Evolutionary conservation across 257 asterid genomes (phyloP), one percentile per base, ranked within the genome.

Genomic region (Ehretia macrophylla): DNA sequence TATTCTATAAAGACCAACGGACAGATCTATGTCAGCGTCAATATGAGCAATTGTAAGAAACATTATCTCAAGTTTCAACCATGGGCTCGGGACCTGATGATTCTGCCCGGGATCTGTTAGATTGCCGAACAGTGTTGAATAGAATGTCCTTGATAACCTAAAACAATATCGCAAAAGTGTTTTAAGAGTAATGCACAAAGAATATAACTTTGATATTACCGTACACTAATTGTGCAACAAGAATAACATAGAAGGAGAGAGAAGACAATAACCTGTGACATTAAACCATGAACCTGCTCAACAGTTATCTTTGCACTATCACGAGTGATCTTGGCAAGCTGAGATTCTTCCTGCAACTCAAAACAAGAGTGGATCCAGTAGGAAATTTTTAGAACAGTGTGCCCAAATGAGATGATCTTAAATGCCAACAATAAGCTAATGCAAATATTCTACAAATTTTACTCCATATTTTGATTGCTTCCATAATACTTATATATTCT

Each of bases 201-300:
- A 71, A n/a, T n/a, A n/a, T n/a, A n/a, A n/a, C n/a, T n/a, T n/a
- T n/a, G n/a, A n/a, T n/a, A n/a, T n/a, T n/a, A n/a, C n/a, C n/a
- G n/a, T n/a, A n/a, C n/a, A n/a, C n/a, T n/a, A n/a, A n/a, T n/a
- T n/a, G n/a, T n/a, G n/a, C n/a, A n/a, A n/a, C n/a, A n/a, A n/a
- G n/a, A n/a, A n/a, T n/a, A n/a, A n/a, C n/a, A n/a, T n/a, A n/a
- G n/a, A n/a, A n/a, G 11, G 5, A 56, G 51, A 13, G 14, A 32
- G 47, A 21, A 48, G 20, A 40, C 49, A 27, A 51, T 42, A 51
- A 86, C 99, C 95, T 88, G 99, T 35, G 99, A 92, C 99, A 92
- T 92, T 76, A 92, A 74, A 56, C 97, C 97, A 74, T 92, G 99
- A 68, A 92, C 97, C 81, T 92, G 99, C 79, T 92, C 99, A 37